Evolutionary conservation across 1,284 basidiomycete species (phyloP), one percentile per base, ranked within the genome.

Genomic region (Paramarasmius palmivorus): DNA sequence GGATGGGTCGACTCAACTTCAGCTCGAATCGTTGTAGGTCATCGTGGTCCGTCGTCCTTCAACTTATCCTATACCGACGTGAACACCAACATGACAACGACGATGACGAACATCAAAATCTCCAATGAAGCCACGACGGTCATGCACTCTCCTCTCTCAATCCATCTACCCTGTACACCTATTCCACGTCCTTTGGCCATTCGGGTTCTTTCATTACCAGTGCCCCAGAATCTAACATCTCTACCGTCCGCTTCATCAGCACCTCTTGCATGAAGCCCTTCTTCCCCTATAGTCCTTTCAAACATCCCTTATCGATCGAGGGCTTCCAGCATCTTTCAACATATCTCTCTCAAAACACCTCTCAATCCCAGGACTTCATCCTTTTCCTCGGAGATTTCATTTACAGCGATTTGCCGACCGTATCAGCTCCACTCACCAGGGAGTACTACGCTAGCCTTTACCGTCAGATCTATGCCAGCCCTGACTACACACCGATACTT

Each of bases 331-430:
- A 36, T 25, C 23, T 49, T 17, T 20, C 19, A 15, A 19, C 14
- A 15, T 49, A 49, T 38, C 4, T 49, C 7, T 32, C 32, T n/a
- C 3, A 25, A n/a, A 45, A 29, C 9, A 37, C 14, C 7, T 15
- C n/a, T 8, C 7, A 20, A 22, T 22, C n/a, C 17, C 47, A 22
- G 35, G 50, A 51, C 41, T 51, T 41, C 39, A 44, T 51, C 39
- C 41, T 51, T 25, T 51, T 51, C 26, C 50, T 51, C 32, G 50
- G 50, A 15, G 50, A 51, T 38, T 51, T 41, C 29, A 42, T 42
- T 15, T 51, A 51, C 25, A 51, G 23, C 35, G 50, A 51, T n/a
- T 26, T 51, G 17, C 50, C 50, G 3, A 39, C 35, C 15, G 17
- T 23, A 17, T 10, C 36, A n/a, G 32, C 32, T 14, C 32, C 47